These are phyloP conservation scores for Phytophthora uliginosa DNA, from an alignment of 352 stramenopile species.

Conservation along the genomic window DNA sequence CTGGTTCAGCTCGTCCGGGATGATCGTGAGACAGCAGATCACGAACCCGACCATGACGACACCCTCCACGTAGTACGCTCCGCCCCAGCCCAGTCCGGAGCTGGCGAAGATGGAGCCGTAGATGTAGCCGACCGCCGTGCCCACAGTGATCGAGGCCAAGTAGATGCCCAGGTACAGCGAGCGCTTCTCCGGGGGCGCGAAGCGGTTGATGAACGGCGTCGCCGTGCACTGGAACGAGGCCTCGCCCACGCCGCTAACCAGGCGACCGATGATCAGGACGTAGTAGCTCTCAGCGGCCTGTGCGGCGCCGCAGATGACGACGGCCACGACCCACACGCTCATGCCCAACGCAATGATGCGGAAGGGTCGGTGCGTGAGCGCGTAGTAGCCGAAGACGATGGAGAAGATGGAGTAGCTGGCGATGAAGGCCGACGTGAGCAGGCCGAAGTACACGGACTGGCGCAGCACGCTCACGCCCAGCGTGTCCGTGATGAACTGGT, in stretches of 20 bases:
- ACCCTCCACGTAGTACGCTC: constrained; percentile 90
- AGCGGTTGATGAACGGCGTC: constrained; percentile 94
- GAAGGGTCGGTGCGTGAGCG: constrained; percentile 92
- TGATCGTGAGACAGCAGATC: constrained; percentile 65
- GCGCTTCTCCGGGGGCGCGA: constrained; percentile 70
- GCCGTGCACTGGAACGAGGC: constrained; percentile 95
- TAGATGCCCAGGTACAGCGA: constrained; percentile 95
- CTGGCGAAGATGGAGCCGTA: constrained; percentile 84
- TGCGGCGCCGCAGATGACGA: constrained; percentile 89
- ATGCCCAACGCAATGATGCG: constrained; percentile 92
- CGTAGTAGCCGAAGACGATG: constrained; percentile 93
- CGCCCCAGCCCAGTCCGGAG: constrained; percentile 75
- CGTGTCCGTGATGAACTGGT: constrained; percentile 92
- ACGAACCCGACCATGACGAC: constrained; percentile 87
- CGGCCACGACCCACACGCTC: constrained; percentile 90
- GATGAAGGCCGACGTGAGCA: constrained; percentile 96
- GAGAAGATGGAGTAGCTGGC: constrained; percentile 94
- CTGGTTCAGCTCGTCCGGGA: constrained; percentile 69
- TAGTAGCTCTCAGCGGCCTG: constrained; percentile 87
- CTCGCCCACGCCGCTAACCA: constrained; percentile 93
- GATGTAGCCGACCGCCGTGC: constrained; percentile 92
- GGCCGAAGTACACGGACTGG: constrained; percentile 86
- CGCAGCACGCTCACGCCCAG: constrained; percentile 66
- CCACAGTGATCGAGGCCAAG: constrained; percentile 93
- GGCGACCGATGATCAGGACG: constrained; percentile 87